Conservation (phyloP, 2,329 filamentous ascomycete species). For the Aspergillus spinulosporus region DNA sequence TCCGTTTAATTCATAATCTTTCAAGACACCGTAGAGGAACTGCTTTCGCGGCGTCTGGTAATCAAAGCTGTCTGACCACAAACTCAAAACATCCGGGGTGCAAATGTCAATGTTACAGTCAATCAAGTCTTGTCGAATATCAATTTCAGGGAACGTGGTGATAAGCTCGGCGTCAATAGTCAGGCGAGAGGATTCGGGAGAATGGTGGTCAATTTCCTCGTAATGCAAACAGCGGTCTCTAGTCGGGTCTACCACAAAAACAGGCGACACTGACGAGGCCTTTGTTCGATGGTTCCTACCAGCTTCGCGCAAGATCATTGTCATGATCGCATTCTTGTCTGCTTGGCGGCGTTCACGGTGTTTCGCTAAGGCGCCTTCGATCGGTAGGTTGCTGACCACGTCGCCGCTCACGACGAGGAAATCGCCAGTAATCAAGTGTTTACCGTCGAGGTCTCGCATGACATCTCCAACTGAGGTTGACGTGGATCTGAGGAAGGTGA, state of each 20-base stretch:
- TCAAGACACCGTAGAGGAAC: slow-evolving; percentile 87
- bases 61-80: slow-evolving; percentile 98
- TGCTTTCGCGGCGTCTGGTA: slow-evolving; percentile 87
- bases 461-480: slow-evolving; percentile 89
- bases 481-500: slow-evolving; percentile 84
- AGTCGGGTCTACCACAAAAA: slow-evolving; percentile 81
- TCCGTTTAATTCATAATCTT: slow-evolving; percentile 95
- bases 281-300: slow-evolving; percentile 76
- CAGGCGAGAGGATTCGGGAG: slow-evolving; percentile 54
- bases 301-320: slow-evolving; percentile 80
- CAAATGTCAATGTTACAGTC: slow-evolving; percentile 97
- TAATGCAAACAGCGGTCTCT: slow-evolving; percentile 87
- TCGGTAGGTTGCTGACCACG: slow-evolving; percentile 81
- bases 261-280: slow-evolving; percentile 69
- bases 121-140: slow-evolving; percentile 82
- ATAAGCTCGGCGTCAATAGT: slow-evolving; percentile 79
- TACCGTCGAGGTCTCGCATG: slow-evolving; percentile 87
- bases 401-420: slow-evolving; percentile 93
- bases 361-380: slow-evolving; percentile 74
- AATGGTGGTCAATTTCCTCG: slow-evolving; percentile 76
- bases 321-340: slow-evolving; percentile 97
- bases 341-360: slow-evolving; percentile 78
- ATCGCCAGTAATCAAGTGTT: slow-evolving; percentile 81
- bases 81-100: slow-evolving; percentile 87
- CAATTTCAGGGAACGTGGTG: slow-evolving; percentile 70